Percentiles rank a stretch among this genome's conserved stretches.
These are phyloP conservation scores for Calendula officinalis DNA, from an alignment of 129 eudicot species.

Conservation along the genomic window DNA sequence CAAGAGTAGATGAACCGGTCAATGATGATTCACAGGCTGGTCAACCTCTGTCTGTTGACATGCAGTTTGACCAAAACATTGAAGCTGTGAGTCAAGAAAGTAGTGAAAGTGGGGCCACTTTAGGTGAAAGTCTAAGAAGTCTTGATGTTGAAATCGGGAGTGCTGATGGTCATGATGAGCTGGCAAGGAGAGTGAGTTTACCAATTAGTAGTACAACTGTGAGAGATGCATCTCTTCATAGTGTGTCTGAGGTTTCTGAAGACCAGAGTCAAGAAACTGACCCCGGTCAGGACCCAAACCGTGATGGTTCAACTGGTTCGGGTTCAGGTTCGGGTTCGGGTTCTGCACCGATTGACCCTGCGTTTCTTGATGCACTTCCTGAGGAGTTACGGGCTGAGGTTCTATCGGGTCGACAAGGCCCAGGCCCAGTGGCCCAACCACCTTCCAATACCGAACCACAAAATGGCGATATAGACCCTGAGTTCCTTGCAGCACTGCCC, in stretches of 20 bases:
- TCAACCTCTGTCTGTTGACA: background rate
- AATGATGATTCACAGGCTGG: background rate
- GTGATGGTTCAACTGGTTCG: slow-evolving; percentile 34
- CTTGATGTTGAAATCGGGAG: background rate
- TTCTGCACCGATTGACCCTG: slow-evolving; percentile 82
- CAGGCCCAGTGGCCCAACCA: slow-evolving; percentile 62
- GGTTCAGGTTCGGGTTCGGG: slow-evolving; percentile 27
- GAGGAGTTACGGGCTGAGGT: slow-evolving; percentile 98
- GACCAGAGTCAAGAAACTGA: slow-evolving; percentile 65
- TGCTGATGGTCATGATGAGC: slow-evolving; percentile 17
- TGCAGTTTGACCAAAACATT: background rate
- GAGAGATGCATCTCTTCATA: slow-evolving; percentile 72
- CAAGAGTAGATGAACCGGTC: slow-evolving; percentile 41
- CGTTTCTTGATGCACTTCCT: slow-evolving; percentile 98
- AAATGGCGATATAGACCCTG: slow-evolving; percentile 95
- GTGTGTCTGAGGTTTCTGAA: slow-evolving; percentile 84
- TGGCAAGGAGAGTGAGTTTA: slow-evolving; percentile 63
- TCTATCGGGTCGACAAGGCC: slow-evolving; percentile 82
- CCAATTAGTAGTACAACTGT: slow-evolving; percentile 40
- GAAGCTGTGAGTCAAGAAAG: background rate
- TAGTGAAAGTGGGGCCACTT: background rate
- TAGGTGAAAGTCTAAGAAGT: background rate
- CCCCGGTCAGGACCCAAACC: slow-evolving; percentile 50
- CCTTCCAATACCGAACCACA: slow-evolving; percentile 46
- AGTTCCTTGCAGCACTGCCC: slow-evolving; percentile 97